Percentiles rank a stretch among this genome's conserved stretches.
Evolutionary conservation across 768 basidiomycete species (phyloP).

Genomic region (Leccinum sublutescens): DNA sequence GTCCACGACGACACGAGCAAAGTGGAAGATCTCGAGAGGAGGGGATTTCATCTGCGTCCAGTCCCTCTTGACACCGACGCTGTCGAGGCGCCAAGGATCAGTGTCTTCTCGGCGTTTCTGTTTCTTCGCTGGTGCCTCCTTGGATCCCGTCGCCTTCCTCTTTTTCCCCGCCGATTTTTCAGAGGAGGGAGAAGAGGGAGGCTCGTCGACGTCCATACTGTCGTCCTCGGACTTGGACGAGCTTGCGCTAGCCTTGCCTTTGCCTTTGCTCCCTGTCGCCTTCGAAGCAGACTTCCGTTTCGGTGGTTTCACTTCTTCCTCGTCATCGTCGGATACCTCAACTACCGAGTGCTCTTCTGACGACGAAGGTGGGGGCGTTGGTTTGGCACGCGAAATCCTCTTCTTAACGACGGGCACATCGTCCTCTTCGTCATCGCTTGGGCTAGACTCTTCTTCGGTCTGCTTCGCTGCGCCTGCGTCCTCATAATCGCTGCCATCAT

Average conservation of each 20-base stretch:
- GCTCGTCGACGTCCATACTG: conserved; percentile 61
- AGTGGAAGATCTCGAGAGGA: conserved; percentile 91
- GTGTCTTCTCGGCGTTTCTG: conserved; percentile 59
- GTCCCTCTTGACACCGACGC: conserved; percentile 58
- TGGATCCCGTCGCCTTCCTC: conserved; percentile 37
- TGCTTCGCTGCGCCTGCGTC: conserved; percentile 39
- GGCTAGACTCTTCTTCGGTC: conserved; percentile 26
- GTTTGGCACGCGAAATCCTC: conserved; percentile 22
- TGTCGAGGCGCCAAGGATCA: conserved; percentile 78
- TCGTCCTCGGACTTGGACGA: conserved; percentile 39
- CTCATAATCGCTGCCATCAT: conserved; percentile 31
- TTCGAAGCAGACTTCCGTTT: conserved; percentile 29
- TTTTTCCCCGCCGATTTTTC: conserved; percentile 43
- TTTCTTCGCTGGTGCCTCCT: conserved; percentile 47
- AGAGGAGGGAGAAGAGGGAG: conserved; percentile 33
- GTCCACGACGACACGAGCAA: conserved; percentile 84
- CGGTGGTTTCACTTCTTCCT: conserved; percentile 32
- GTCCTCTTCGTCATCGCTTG: conserved; percentile 24
- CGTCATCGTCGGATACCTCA: conserved; percentile 25
- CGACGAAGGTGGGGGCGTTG: conserved; percentile 31
- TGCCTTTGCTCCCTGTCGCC: conserved; percentile 19
- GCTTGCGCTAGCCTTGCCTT: conserved; percentile 24
- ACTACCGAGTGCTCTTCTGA: conserved; percentile 29
- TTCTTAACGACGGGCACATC: conserved; percentile 23
- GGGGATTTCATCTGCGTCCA: conserved; percentile 81